Base-by-base conservation (phyloP, 1,284 basidiomycete genomes). In the Cryptococcus sp. region DNA sequence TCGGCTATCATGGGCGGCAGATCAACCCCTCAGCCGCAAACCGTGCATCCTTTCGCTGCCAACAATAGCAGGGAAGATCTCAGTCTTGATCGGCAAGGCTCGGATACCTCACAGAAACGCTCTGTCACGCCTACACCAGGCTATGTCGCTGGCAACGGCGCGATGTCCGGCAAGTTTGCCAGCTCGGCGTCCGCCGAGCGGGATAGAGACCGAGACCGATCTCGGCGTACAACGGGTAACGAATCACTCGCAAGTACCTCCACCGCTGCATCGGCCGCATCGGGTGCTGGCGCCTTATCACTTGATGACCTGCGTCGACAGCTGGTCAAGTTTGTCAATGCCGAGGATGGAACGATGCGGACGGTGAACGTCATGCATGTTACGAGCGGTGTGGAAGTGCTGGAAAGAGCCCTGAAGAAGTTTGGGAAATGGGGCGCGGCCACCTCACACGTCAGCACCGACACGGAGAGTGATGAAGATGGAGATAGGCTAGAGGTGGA, bases 401-500 rank as follows among this genome's bases (percentile, higher is more conserved):
- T 96, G 50, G 89, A 91, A 65, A 86, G 87, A 64, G 92, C 90
- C 0, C 79, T 97, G 59, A 89, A 85, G 73, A 97, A 97, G 76
- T 89, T 93, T 68, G 86, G 86, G 51, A 93, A 92, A 75, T 80
- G 86, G 23, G 80, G 70, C 3, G 83, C 82, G 66, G 54, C 65
- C 15, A 54, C 48, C 0, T 25, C 20, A 13, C 62, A 64, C 23
- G 74, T 72, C 0, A 74, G 63, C 15, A 67, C 66, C 3, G 74
- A 76, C 58, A 66, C 63, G 23, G 75, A 78, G 59, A 72, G 66
- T 20, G 79, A 82, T 41, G 82, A 83, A 5, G 81, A 81, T 3
- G 82, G 83, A 44, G 80, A 80, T 55, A 79, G 85, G 1, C 79
- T 94, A 16, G 84, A 84, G 55, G 86, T 93, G 3, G 90, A 94